A percentile compares a stretch with the other conserved stretches of the same genome.
Conservation (phyloP, 805 yeast genomes). For the Cyberlindnera subsufficiens region DNA sequence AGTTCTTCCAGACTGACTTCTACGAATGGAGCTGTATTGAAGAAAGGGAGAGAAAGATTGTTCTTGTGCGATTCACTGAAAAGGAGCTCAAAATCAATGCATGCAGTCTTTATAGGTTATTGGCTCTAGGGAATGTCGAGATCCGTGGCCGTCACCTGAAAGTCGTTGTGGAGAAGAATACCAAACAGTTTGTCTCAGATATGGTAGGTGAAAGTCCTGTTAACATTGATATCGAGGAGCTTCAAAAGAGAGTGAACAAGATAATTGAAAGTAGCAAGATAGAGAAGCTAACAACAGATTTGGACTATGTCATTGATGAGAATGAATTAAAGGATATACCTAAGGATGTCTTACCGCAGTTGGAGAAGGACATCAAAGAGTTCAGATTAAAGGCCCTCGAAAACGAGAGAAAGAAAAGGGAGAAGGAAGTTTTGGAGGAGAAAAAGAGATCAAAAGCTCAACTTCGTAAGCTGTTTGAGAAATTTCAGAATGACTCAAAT, state of each 20-base stretch:
- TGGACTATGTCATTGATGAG: conserved; percentile 48
- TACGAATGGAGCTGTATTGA: conserved; percentile 32
- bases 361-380: conserved; percentile 46
- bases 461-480: conserved; percentile 39
- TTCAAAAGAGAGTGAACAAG: not conserved
- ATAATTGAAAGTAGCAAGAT: conserved; percentile 4
- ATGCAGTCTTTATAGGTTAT: not conserved
- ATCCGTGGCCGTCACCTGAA: conserved; percentile 1
- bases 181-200: conserved; percentile 9
- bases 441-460: conserved; percentile 42
- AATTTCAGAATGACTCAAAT: conserved; percentile 25
- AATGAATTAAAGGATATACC: conserved; percentile 55
- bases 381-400: conserved; percentile 51
- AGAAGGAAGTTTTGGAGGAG: conserved; percentile 41
- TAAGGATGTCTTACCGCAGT: conserved; percentile 42
- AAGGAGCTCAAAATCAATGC: not conserved
- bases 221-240: not conserved
- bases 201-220: conserved; percentile 3
- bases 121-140: conserved; percentile 1
- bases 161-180: conserved; percentile 7
- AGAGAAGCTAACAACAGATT: conserved; percentile 1
- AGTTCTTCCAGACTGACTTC: conserved; percentile 8
- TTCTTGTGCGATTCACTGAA: conserved; percentile 28
- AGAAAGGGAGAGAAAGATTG: conserved; percentile 28
- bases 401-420: conserved; percentile 46